Conservation (phyloP, 1,284 basidiomycete species). For the Megacollybia platyphylla region DNA sequence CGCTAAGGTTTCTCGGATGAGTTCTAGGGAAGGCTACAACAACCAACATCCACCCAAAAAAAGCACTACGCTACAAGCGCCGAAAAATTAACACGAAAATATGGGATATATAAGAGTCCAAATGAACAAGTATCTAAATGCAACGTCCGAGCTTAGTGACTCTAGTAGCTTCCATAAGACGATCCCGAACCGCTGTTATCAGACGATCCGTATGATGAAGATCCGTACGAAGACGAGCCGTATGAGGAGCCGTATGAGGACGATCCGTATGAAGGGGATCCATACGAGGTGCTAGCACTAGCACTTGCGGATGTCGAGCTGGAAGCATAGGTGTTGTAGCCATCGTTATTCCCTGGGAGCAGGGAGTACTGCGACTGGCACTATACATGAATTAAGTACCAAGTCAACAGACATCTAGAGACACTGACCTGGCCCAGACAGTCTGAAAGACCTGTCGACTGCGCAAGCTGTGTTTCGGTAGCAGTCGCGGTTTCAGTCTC, state of each 20-base stretch:
- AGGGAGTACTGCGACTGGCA: slow-evolving; percentile 48
- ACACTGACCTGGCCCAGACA: slow-evolving; percentile 36
- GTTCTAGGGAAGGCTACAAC: too few relatives aligned
- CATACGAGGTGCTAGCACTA: slow-evolving; percentile 6
- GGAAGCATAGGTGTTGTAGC: slow-evolving; percentile 36
- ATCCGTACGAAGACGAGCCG: slow-evolving; percentile 6
- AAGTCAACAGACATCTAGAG: background rate
- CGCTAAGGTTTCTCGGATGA: too few relatives aligned
- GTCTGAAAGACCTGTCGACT: slow-evolving; percentile 34
- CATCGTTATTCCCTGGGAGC: slow-evolving; percentile 36
- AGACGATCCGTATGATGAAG: slow-evolving; percentile 3
- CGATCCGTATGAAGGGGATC: slow-evolving; percentile 7
- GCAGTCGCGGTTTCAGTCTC: slow-evolving; percentile 36
- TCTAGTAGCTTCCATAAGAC: too few relatives aligned
- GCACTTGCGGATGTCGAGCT: slow-evolving; percentile 10
- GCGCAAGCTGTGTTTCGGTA: slow-evolving; percentile 11
- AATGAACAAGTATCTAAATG: too few relatives aligned
- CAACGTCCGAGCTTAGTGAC: too few relatives aligned
- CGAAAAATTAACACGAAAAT: too few relatives aligned
- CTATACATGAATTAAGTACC: slow-evolving; percentile 15
- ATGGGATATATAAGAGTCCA: too few relatives aligned
- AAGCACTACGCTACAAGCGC: too few relatives aligned
- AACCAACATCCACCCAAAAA: too few relatives aligned
- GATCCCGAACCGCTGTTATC: too few relatives aligned
- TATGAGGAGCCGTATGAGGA: slow-evolving; percentile 2